Percentiles rank a stretch among this genome's conserved stretches.
These are phyloP conservation scores for Pleomassaria siparia DNA, from an alignment of 2,329 filamentous ascomycete species.

Conservation along the genomic window DNA sequence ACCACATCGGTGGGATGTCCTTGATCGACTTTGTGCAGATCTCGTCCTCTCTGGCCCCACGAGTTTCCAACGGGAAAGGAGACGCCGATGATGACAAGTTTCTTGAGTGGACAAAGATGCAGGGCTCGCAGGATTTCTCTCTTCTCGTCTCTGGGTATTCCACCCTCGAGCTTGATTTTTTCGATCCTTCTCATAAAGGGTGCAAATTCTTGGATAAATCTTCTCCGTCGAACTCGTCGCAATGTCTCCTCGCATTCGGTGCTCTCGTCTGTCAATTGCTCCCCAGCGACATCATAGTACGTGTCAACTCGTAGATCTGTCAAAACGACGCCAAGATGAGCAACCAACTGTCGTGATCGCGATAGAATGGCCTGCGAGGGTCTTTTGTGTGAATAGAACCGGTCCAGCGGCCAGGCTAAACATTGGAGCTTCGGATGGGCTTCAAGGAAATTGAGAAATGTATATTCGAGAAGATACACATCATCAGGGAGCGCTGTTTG, in stretches of 20 bases:
- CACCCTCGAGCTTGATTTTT: constrained; percentile 51
- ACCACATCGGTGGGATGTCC: constrained; percentile 20
- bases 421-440: constrained; percentile 47
- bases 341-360: constrained; percentile 36
- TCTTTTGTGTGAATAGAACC: constrained; percentile 43
- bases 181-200: constrained; percentile 45
- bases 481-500: constrained; percentile 40
- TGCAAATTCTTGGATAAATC: constrained; percentile 48
- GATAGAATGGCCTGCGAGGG: constrained; percentile 24
- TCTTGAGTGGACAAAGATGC: constrained; percentile 44
- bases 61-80: constrained; percentile 48
- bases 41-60: constrained; percentile 43
- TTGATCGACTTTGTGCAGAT: constrained; percentile 32
- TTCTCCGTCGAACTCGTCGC: constrained; percentile 31
- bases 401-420: constrained; percentile 50
- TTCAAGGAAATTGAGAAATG: constrained; percentile 48
- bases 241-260: constrained; percentile 16
- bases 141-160: constrained; percentile 50
- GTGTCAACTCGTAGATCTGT: constrained; percentile 48
- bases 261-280: constrained; percentile 33
- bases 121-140: constrained; percentile 49
- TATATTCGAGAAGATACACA: constrained; percentile 42
- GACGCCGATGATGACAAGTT: constrained; percentile 50
- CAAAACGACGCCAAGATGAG: constrained; percentile 43
- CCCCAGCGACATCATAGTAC: constrained; percentile 30